Percentiles rank a stretch among this genome's conserved stretches.
Evolutionary conservation across 805 yeast genomes (phyloP).

Genomic region (Tetrapisispora fleetii): DNA sequence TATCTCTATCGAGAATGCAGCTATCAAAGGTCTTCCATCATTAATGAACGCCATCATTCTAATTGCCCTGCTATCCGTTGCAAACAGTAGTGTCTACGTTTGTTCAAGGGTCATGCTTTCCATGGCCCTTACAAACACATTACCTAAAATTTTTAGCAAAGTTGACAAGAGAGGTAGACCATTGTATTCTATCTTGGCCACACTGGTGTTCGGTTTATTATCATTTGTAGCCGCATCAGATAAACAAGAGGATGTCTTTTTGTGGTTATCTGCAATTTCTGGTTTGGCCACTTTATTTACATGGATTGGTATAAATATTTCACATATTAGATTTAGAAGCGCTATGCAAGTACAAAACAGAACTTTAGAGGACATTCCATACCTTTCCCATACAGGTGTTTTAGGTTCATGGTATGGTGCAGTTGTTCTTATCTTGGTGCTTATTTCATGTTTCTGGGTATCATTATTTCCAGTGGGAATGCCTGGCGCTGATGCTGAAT

Average conservation of each 20-base stretch:
- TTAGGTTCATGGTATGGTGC: constrained; percentile 55
- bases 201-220: constrained; percentile 46
- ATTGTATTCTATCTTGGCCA: constrained; percentile 47
- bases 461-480: constrained; percentile 55
- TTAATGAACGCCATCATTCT: constrained; percentile 63
- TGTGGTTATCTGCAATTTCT: constrained; percentile 46
- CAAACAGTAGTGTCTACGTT: constrained; percentile 62
- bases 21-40: constrained; percentile 56
- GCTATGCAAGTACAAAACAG: constrained; percentile 50
- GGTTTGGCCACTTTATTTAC: constrained; percentile 44
- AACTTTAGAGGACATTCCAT: constrained; percentile 50
- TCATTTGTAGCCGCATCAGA: constrained; percentile 45
- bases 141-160: constrained; percentile 52
- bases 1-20: constrained; percentile 58
- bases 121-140: constrained; percentile 54
- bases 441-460: constrained; percentile 69
- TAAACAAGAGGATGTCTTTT: constrained; percentile 39
- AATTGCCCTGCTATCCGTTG: constrained; percentile 62
- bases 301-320: constrained; percentile 43
- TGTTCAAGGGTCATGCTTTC: constrained; percentile 61
- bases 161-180: constrained; percentile 78
- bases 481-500: constrained; percentile 6
- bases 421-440: constrained; percentile 36
- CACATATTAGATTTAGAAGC: constrained; percentile 45
- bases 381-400: constrained; percentile 52